Conservation (phyloP, 2,329 filamentous ascomycete species). For the Arthrinium puccinioides region DNA sequence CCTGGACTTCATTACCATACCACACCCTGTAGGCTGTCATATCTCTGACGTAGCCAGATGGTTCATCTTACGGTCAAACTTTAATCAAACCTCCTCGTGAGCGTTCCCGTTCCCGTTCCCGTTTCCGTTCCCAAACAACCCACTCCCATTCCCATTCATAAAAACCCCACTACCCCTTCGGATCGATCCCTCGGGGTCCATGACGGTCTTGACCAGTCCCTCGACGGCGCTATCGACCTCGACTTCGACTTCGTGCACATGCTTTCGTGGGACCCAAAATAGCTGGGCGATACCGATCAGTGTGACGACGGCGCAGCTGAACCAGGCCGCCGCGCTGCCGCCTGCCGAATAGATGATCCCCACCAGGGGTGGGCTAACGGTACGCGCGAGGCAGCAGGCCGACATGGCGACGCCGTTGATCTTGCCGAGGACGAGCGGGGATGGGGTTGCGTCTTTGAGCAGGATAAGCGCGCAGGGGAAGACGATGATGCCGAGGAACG, state of each 20-base stretch:
- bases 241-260: slow-evolving; percentile 12
- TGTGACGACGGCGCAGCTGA: slow-evolving; percentile 26
- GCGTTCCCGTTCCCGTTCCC: no score
- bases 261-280: slow-evolving; percentile 21
- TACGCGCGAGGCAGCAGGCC: slow-evolving; percentile 64
- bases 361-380: slow-evolving; percentile 59
- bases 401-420: slow-evolving; percentile 69
- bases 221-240: slow-evolving; percentile 2
- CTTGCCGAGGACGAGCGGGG: slow-evolving; percentile 54
- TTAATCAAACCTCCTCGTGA: no score
- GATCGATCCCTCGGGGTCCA: no score
- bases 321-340: slow-evolving; percentile 34
- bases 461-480: slow-evolving; percentile 64
- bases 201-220: no score
- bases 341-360: slow-evolving; percentile 61
- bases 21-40: no score
- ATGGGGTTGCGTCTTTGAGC: slow-evolving; percentile 64
- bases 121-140: no score
- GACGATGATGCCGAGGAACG: slow-evolving; percentile 60
- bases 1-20: no score
- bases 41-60: no score
- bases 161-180: no score
- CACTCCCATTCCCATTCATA: no score
- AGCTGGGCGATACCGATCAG: slow-evolving; percentile 21
- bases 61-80: no score